Percentiles rank a stretch among this genome's conserved stretches.
These are phyloP conservation scores for Raddia guianensis DNA, from an alignment of 176 grass and related monocot genomes.

Conservation along the genomic window DNA sequence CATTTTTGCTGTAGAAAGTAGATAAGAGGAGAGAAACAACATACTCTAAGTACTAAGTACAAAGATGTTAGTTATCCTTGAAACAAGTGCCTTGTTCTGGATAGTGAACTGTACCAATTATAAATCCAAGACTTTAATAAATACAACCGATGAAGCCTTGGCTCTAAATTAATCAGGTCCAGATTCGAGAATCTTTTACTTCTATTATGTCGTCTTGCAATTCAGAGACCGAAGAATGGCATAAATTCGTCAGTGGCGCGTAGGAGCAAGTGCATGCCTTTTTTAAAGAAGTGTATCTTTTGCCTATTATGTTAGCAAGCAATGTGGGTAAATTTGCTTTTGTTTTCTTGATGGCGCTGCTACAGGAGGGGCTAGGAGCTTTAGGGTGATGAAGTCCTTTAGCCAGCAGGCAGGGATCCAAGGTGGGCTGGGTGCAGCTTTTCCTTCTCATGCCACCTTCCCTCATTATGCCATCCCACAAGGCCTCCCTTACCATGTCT, in stretches of 20 bases:
- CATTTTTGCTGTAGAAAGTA: slow-evolving; percentile 43
- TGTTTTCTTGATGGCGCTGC: slow-evolving; percentile 17
- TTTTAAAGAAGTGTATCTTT: slow-evolving; percentile 33
- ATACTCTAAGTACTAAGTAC: slow-evolving; percentile 4
- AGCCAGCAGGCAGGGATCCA: slow-evolving; percentile 70
- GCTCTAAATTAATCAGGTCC: slow-evolving; percentile 35
- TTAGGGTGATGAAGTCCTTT: slow-evolving; percentile 88
- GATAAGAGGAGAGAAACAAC: not conserved
- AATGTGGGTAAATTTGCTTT: slow-evolving; percentile 26
- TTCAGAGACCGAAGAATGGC: slow-evolving; percentile 22
- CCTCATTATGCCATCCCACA: slow-evolving; percentile 97
- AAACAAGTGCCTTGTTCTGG: slow-evolving; percentile 29
- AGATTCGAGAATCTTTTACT: slow-evolving; percentile 60
- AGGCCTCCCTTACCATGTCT: slow-evolving; percentile 91
- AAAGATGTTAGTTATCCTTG: slow-evolving; percentile 58
- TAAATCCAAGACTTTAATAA: slow-evolving; percentile 11
- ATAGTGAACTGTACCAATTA: slow-evolving; percentile 33
- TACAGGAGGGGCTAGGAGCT: slow-evolving; percentile 79
- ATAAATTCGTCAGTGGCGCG: slow-evolving; percentile 18
- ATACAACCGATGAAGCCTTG: slow-evolving; percentile 29
- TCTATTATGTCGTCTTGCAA: slow-evolving; percentile 50
- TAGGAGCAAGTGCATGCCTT: slow-evolving; percentile 15
- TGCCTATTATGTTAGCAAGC: slow-evolving; percentile 30
- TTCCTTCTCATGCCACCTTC: slow-evolving; percentile 81
- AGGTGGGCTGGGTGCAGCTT: slow-evolving; percentile 76